Percentiles rank a stretch among this genome's conserved stretches.
Evolutionary conservation across 345 rosid genomes (phyloP).

Genomic region (Eucalyptus tenuipes): DNA sequence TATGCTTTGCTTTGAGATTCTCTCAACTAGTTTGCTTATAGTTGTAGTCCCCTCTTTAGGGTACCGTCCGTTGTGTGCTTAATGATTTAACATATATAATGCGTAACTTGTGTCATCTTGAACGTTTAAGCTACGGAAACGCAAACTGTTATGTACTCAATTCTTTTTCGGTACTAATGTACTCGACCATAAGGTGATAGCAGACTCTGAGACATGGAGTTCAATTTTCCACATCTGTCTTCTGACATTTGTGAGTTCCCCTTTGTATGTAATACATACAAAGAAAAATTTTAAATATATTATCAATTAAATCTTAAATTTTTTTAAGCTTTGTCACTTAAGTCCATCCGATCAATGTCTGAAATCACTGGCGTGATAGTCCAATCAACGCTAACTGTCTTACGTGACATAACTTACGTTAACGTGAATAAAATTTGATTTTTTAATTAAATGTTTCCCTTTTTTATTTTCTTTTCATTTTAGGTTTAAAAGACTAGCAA

Average conservation of each 20-base stretch:
- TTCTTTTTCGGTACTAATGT: background rate
- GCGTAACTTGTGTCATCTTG: background rate
- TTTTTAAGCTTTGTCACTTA: too few species aligned
- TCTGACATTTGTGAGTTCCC: background rate
- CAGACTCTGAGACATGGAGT: background rate
- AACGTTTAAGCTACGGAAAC: background rate
- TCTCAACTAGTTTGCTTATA: background rate
- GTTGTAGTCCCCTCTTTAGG: background rate
- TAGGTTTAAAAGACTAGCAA: accelerated
- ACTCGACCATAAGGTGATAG: background rate
- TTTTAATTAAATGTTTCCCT: too few species aligned
- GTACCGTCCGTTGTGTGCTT: background rate
- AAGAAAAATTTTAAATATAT: too few species aligned
- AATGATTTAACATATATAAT: background rate
- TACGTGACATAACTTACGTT: accelerated
- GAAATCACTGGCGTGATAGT: accelerated
- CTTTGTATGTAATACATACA: background rate
- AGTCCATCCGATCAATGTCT: accelerated
- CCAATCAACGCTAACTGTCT: accelerated
- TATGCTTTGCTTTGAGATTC: background rate
- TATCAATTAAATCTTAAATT: background rate
- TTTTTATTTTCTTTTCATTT: too few species aligned
- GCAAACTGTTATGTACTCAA: background rate
- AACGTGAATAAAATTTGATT: accelerated
- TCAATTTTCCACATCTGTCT: background rate